Percentiles rank a stretch among this genome's conserved stretches.
Conservation (phyloP, 257 asterid species). For the Eucommia ulmoides region DNA sequence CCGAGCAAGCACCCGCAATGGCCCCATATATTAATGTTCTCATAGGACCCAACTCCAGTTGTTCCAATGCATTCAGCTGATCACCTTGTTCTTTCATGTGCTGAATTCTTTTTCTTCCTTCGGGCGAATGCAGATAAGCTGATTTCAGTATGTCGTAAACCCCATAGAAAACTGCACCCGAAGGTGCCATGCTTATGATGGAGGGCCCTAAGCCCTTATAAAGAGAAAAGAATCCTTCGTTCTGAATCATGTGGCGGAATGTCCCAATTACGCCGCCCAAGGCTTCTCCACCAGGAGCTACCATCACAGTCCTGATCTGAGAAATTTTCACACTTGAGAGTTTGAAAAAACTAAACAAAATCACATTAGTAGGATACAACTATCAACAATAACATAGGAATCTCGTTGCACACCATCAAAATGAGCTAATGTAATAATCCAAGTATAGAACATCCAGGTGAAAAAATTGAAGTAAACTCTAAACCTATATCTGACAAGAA, state of each 20-base stretch:
- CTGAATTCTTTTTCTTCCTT: slow-evolving; percentile 58
- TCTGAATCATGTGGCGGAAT: slow-evolving; percentile 63
- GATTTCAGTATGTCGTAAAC: slow-evolving; percentile 86
- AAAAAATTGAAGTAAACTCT: too few species aligned
- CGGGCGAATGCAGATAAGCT: slow-evolving; percentile 64
- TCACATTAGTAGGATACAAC: too few species aligned
- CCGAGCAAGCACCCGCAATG: slow-evolving; percentile 88
- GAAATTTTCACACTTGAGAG: slow-evolving; percentile 5
- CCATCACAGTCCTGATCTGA: slow-evolving; percentile 95
- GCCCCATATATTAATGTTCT: slow-evolving; percentile 87
- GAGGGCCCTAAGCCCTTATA: slow-evolving; percentile 90
- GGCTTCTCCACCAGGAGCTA: slow-evolving; percentile 98
- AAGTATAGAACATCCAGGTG: too few species aligned
- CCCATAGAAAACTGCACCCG: slow-evolving; percentile 96
- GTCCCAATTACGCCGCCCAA: slow-evolving; percentile 80
- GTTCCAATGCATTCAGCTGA: slow-evolving; percentile 67
- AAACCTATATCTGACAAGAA: too few species aligned
- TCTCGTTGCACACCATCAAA: too few species aligned
- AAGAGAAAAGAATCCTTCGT: slow-evolving; percentile 91
- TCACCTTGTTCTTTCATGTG: slow-evolving; percentile 62
- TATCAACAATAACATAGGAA: too few species aligned
- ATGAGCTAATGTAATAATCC: too few species aligned
- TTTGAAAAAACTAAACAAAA: not conserved
- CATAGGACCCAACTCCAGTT: slow-evolving; percentile 76
- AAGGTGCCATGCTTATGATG: slow-evolving; percentile 95